Conservation (phyloP, 2,329 filamentous ascomycete genomes). For the Pseudogymnoascus sp. region DNA sequence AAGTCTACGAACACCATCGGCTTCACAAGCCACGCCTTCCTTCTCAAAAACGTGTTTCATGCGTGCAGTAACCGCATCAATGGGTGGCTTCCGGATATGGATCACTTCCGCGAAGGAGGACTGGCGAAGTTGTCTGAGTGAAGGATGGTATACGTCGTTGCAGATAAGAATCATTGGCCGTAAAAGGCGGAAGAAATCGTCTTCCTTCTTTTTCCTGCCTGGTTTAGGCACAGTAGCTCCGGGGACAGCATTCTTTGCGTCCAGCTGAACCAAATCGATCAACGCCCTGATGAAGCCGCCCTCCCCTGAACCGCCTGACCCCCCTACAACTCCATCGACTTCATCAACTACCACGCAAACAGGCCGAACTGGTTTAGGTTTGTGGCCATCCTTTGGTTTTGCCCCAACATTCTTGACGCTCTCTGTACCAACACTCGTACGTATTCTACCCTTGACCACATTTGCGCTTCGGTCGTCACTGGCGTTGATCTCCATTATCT, state of each 20-base stretch:
- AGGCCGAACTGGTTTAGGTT: slow-evolving; percentile 70
- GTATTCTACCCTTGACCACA: slow-evolving; percentile 84
- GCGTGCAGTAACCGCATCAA: slow-evolving; percentile 77
- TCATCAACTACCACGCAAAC: slow-evolving; percentile 94
- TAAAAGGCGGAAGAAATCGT: slow-evolving; percentile 79
- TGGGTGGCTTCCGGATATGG: slow-evolving; percentile 78
- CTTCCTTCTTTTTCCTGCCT: slow-evolving; percentile 50
- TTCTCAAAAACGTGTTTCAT: slow-evolving; percentile 80
- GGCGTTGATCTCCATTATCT: slow-evolving; percentile 94
- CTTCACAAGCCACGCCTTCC: slow-evolving; percentile 82
- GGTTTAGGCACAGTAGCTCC: slow-evolving; percentile 24
- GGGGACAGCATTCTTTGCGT: slow-evolving; percentile 65
- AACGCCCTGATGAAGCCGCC: slow-evolving; percentile 93
- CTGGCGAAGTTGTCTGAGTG: slow-evolving; percentile 77
- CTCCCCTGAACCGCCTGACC: slow-evolving; percentile 70
- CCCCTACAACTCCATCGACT: slow-evolving; percentile 86
- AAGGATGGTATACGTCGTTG: slow-evolving; percentile 93
- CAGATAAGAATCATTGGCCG: slow-evolving; percentile 89
- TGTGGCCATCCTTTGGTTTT: slow-evolving; percentile 44
- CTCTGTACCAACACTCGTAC: slow-evolving; percentile 87
- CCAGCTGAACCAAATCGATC: slow-evolving; percentile 79
- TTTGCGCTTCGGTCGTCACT: slow-evolving; percentile 88
- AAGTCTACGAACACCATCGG: slow-evolving; percentile 76
- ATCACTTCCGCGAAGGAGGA: slow-evolving; percentile 82
- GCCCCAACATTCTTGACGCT: slow-evolving; percentile 69